Base-by-base conservation (phyloP, 2,329 filamentous ascomycete species). In the Pseudocercospora fuligena region DNA sequence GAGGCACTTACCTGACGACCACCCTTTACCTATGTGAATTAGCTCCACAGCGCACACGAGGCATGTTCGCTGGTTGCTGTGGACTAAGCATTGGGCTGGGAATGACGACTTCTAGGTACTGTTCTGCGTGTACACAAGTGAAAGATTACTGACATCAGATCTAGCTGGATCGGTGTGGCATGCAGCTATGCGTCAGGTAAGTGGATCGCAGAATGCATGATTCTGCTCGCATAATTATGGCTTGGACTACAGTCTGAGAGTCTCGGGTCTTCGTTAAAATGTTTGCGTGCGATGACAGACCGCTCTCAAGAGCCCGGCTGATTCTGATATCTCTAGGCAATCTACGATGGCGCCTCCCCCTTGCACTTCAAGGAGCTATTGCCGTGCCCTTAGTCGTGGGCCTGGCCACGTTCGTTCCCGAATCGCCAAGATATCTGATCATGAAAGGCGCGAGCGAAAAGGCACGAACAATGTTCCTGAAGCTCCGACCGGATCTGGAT, bases 21-120 rank as follows among this genome's bases (percentile, higher is more conserved):
- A 83, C 84, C 0, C 82, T 86, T 66, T 86, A 86, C 63, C 81
- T 86, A 14, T 82, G 80, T 62, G 85, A 87, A 70, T 85, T 86
- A 63, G 82, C 83, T 0, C 76, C 83, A 59, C 61, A 69, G 2
- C 54, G 25, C 49, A 65, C 64, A 8, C 80, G 85, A 43, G 84
- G 84, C 14, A 74, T 86, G 25, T 85, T 86, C 64, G 84, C 82
- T 19, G 83, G 84, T 3, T 66, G 68, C 9, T 64, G 60, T 0
- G 85, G 85, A 9, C 82, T 82, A 56, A 84, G 84, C 12, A 84
- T 86, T 65, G 80, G 83, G 1, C 82, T 85, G 54, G 85, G 85
- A 9, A 85, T 83, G 7, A 85, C 85, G 83, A 76, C 80, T 67
- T 27, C 54, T 7, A 58, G 54, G 54, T 58, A 19, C 16, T 1